Evolutionary conservation across 257 asterid species (phyloP).

Genomic region (Datura wrightii): DNA sequence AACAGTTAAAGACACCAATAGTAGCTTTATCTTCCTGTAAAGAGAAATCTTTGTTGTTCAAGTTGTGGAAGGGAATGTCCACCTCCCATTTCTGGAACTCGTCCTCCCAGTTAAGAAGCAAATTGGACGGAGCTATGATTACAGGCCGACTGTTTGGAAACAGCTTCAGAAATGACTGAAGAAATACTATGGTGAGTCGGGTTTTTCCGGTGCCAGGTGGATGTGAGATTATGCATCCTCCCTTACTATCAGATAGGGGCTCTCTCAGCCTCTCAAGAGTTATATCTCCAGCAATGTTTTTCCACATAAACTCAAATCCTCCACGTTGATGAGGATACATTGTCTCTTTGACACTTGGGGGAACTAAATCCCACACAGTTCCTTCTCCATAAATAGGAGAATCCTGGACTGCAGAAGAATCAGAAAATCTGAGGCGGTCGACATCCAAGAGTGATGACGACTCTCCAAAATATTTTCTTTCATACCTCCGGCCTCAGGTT

Average conservation of each 20-base stretch:
- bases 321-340: no score
- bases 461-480: conserved; percentile 19
- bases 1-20: not conserved
- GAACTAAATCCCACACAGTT: conserved; percentile 64
- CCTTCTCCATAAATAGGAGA: conserved; percentile 32
- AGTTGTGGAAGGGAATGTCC: conserved; percentile 58
- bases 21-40: conserved; percentile 41
- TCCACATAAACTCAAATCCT: no score
- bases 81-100: conserved; percentile 64
- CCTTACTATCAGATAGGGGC: no score
- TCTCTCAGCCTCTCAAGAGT: no score
- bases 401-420: conserved; percentile 19
- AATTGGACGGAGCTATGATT: conserved; percentile 72
- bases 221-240: conserved; percentile 84
- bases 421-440: conserved; percentile 32
- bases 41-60: conserved; percentile 50
- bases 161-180: conserved; percentile 57
- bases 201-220: conserved; percentile 90
- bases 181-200: conserved; percentile 64
- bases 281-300: no score
- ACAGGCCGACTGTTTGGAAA: conserved; percentile 63
- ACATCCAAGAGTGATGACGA: conserved; percentile 18
- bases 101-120: conserved; percentile 74
- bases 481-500: conserved; percentile 31
- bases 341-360: no score